Percentiles rank a stretch among this genome's conserved stretches.
Conservation (phyloP, 2,329 filamentous ascomycete species). For the Rhinocladiella mackenziei region DNA sequence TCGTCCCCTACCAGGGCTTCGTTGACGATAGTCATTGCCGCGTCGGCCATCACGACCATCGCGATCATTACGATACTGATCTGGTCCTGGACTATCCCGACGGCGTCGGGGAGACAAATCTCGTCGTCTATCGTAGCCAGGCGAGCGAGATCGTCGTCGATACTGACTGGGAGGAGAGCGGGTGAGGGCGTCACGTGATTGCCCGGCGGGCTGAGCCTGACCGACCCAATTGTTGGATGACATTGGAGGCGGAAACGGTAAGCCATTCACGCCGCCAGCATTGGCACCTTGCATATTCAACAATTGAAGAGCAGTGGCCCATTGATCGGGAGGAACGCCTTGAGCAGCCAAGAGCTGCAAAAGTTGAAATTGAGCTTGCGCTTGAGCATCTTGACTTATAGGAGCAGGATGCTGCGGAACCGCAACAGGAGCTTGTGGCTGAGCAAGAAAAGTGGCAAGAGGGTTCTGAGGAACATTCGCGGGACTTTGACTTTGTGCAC, state of each 20-base stretch:
- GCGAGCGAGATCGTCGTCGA: slow-evolving; percentile 75
- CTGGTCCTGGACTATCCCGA: slow-evolving; percentile 65
- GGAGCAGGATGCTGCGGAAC: slow-evolving; percentile 24
- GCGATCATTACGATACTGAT: slow-evolving; percentile 54
- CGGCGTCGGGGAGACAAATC: slow-evolving; percentile 60
- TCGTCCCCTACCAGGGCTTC: slow-evolving; percentile 67
- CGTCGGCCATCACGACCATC: slow-evolving; percentile 54
- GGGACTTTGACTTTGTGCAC: slow-evolving; percentile 38
- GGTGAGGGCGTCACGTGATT: slow-evolving; percentile 51
- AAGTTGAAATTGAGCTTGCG: slow-evolving; percentile 75
- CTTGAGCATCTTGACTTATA: slow-evolving; percentile 50
- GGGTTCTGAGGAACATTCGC: slow-evolving; percentile 35
- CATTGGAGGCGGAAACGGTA: slow-evolving; percentile 31
- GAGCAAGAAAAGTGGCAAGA: slow-evolving; percentile 42
- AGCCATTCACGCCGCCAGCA: slow-evolving; percentile 34
- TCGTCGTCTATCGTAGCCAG: slow-evolving; percentile 67
- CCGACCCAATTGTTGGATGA: slow-evolving; percentile 36
- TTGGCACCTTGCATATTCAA: slow-evolving; percentile 42
- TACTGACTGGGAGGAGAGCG: slow-evolving; percentile 60
- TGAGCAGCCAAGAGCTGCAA: slow-evolving; percentile 72
- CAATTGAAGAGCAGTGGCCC: slow-evolving; percentile 55
- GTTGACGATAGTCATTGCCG: slow-evolving; percentile 71
- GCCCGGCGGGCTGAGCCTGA: slow-evolving; percentile 38
- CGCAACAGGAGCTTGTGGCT: slow-evolving; percentile 35
- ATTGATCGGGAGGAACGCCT: slow-evolving; percentile 73